Base-by-base conservation (phyloP, 1,284 basidiomycete genomes). In the Golubevia sp. region DNA sequence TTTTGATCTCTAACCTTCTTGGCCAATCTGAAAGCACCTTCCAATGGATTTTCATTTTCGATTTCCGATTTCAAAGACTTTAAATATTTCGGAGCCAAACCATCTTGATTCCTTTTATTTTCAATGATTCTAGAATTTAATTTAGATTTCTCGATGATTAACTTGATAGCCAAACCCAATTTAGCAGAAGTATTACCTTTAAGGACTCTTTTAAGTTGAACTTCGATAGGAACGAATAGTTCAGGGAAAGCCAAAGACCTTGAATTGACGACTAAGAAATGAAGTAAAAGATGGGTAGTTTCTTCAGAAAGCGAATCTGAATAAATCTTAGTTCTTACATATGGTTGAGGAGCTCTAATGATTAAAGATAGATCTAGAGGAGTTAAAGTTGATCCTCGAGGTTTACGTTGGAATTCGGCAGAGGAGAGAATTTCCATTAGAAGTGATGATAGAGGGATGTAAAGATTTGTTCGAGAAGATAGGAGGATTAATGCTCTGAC, bases 291-390 rank as follows among this genome's bases (percentile, higher is more conserved):
- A 84, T 89, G 94, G 3, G 88, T 84, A 20, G 90, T 86, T 84
- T 98, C 97, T 62, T 97, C 94, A 1, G 90, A 88, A 30, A 98
- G 85, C 3, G 89, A 90, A 77, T 96, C 94, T 62, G 88, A 87
- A 84, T 95, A 95, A 30, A 96, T 89, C 18, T 91, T 89, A 1
- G 96, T 98, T 76, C 91, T 92, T 61, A 92, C 86, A 84, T 99
- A 97, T 68, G 92, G 90, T 52, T 91, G 90, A 0, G 96, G 94
- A 18, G 91, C 90, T 38, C 94, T 91, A 77, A 99, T 92, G 65
- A 90, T 88, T 49, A 91, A 90, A 59, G 94, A 92, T 66, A 97
- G 88, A 85, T 97, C 93, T 54, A 99, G 87, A 0, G 95, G 93
- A 63, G 91, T 90, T 44, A 97, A 87, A 0, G 94, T 95, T n/a